Evolutionary conservation across 2,329 filamentous ascomycete species (phyloP).

Genomic region (Tolypocladium guangdongense): DNA sequence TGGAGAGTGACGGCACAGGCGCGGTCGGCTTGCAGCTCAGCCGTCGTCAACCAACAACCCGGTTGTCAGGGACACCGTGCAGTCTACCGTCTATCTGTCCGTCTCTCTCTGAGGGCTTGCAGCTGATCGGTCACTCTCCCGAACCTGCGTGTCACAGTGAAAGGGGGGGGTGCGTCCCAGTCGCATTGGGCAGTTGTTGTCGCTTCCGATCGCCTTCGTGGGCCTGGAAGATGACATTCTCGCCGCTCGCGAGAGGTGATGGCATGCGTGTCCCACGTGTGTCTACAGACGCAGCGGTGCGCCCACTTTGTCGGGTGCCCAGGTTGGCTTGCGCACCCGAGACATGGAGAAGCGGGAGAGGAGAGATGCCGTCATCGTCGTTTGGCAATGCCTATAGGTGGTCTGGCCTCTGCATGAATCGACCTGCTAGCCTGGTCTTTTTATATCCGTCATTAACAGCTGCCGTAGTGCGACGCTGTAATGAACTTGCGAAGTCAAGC

Average conservation of each 20-base stretch:
- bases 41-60: background rate
- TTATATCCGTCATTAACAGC: background rate
- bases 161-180: too few species aligned
- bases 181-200: background rate
- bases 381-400: background rate
- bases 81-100: too few species aligned
- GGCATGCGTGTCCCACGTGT: background rate
- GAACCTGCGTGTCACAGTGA: background rate
- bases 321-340: background rate
- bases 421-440: background rate
- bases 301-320: background rate
- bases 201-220: background rate
- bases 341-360: background rate
- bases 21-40: background rate
- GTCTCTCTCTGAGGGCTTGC: background rate
- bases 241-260: background rate
- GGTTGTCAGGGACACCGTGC: background rate
- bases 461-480: background rate
- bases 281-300: background rate
- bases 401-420: background rate
- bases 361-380: background rate
- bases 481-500: background rate
- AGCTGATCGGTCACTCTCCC: background rate
- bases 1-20: background rate
- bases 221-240: background rate